Conservation (phyloP, 805 yeast species). For the Torulaspora franciscae region DNA sequence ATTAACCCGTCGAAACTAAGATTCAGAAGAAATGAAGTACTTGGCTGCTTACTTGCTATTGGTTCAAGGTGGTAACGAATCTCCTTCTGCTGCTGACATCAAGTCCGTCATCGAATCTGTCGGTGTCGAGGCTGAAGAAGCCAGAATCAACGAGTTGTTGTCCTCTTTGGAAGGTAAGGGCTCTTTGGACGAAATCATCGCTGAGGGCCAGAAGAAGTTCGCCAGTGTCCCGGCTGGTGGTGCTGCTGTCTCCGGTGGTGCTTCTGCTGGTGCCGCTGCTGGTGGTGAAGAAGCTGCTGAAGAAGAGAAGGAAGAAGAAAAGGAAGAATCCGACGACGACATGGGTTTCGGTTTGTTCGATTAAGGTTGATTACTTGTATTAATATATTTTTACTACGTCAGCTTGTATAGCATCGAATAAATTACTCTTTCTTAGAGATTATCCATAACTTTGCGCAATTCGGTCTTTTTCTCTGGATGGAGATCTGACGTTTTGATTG, state of each 20-base stretch:
- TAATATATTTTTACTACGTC: constrained; percentile 5
- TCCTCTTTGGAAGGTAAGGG: constrained; percentile 74
- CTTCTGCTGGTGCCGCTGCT: constrained; percentile 51
- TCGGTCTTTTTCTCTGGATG: neutral
- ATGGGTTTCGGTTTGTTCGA: constrained; percentile 80
- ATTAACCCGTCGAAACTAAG: constrained; percentile 15
- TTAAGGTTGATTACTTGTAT: constrained; percentile 33
- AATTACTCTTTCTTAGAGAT: constrained; percentile 5
- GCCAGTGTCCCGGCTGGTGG: constrained; percentile 81
- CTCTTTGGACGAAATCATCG: constrained; percentile 62
- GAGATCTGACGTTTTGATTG: constrained; percentile 14
- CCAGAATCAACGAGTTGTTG: constrained; percentile 66
- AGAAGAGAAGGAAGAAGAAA: constrained; percentile 51
- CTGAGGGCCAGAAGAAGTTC: constrained; percentile 76
- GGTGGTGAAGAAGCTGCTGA: constrained; percentile 53
- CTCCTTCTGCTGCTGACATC: constrained; percentile 77
- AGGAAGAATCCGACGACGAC: constrained; percentile 57
- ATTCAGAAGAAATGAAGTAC: constrained; percentile 59
- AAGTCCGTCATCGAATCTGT: constrained; percentile 66
- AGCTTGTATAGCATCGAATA: constrained; percentile 6
- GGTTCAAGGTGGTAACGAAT: constrained; percentile 78
- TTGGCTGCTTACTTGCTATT: constrained; percentile 90
- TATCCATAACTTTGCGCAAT: constrained; percentile 2
- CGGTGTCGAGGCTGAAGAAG: constrained; percentile 75
- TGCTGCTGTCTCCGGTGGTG: constrained; percentile 61